phyloP scores from a whole-genome alignment of 2,329 filamentous ascomycete genomes.

The Ascochyta clinopodiicola region DNA sequence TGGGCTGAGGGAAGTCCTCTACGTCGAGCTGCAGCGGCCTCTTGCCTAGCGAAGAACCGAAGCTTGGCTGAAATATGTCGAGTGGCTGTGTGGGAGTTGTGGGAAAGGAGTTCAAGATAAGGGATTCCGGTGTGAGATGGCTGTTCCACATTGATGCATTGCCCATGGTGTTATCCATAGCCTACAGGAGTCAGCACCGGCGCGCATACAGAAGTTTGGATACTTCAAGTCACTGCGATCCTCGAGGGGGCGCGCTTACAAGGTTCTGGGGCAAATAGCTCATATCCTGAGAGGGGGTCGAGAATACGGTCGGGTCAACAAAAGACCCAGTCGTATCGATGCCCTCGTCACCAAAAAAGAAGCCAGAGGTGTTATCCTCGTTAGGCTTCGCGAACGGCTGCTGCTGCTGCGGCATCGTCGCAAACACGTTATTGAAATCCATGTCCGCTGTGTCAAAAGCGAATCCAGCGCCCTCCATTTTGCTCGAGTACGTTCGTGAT shows the following conservation, averaged over 20 bases:
- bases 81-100: slow-evolving; percentile 38
- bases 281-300: slow-evolving; percentile 27
- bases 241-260: slow-evolving; percentile 26
- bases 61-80: slow-evolving; percentile 31
- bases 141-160: slow-evolving; percentile 33
- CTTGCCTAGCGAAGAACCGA: slow-evolving; percentile 34
- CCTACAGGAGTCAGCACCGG: slow-evolving; percentile 21
- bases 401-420: slow-evolving; percentile 29
- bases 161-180: slow-evolving; percentile 44
- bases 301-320: slow-evolving; percentile 30
- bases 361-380: slow-evolving; percentile 42
- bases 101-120: slow-evolving; percentile 31
- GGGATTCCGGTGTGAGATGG: slow-evolving; percentile 31
- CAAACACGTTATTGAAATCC: slow-evolving; percentile 40
- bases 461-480: slow-evolving; percentile 42
- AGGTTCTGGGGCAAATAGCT: slow-evolving; percentile 38
- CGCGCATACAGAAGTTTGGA: background rate
- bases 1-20: slow-evolving; percentile 42
- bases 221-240: background rate
- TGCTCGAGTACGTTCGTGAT: slow-evolving; percentile 17
- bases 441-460: slow-evolving; percentile 40
- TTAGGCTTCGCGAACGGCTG: slow-evolving; percentile 35
- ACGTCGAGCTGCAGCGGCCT: slow-evolving; percentile 39
- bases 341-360: slow-evolving; percentile 44
- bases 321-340: slow-evolving; percentile 40